These are phyloP conservation scores for Candida gorgasii DNA, from an alignment of 805 yeast species.

Conservation along the genomic window DNA sequence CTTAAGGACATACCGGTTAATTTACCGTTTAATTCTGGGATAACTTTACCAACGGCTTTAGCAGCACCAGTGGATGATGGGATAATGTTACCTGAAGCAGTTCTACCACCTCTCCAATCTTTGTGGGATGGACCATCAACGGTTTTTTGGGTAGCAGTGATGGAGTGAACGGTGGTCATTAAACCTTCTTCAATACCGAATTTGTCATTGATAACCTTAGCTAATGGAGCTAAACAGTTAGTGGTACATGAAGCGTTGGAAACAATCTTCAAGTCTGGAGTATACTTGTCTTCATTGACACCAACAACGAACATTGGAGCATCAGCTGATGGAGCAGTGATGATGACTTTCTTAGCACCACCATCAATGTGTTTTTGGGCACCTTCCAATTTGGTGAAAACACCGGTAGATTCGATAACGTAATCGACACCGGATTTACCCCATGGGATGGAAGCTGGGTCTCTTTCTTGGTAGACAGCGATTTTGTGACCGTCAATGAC, in stretches of 20 bases:
- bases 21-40: slow-evolving; percentile 88
- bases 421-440: slow-evolving; percentile 76
- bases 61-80: slow-evolving; percentile 98
- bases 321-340: slow-evolving; percentile 91
- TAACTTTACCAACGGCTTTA: slow-evolving; percentile 95
- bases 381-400: slow-evolving; percentile 79
- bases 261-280: slow-evolving; percentile 70
- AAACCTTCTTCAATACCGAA: slow-evolving; percentile 90
- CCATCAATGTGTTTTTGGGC: slow-evolving; percentile 83
- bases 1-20: slow-evolving; percentile 93
- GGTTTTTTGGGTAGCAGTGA: slow-evolving; percentile 94
- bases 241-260: slow-evolving; percentile 97
- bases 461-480: slow-evolving; percentile 74
- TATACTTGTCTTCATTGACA: slow-evolving; percentile 81
- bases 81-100: slow-evolving; percentile 92
- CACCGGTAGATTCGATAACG: slow-evolving; percentile 94
- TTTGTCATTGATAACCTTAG: slow-evolving; percentile 82
- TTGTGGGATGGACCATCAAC: slow-evolving; percentile 97
- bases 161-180: slow-evolving; percentile 95
- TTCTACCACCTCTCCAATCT: slow-evolving; percentile 99
- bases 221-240: slow-evolving; percentile 93
- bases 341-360: slow-evolving; percentile 93
- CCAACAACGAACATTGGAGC: slow-evolving; percentile 96
- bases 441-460: slow-evolving; percentile 90
- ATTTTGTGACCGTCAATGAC: slow-evolving; percentile 70